Evolutionary conservation across 306 rosid genomes (phyloP).

Genomic region (Cucumis sativus): Cucumber_9930_V3 NC_026655.2:11642001-11642500

Average conservation of each 20-base stretch:
- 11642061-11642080: constrained; percentile 76
- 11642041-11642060: constrained; percentile 71
- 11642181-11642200: not conserved
- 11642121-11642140: not conserved
- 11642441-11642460: too few relatives aligned
- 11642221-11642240: not conserved
- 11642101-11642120: constrained; percentile 27
- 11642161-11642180: not conserved
- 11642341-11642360: too few relatives aligned
- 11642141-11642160: not conserved
- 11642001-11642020: not conserved
- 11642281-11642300: not conserved
- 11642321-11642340: too few relatives aligned
- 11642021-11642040: constrained; percentile 86
- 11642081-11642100: constrained; percentile 65
- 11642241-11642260: not conserved
- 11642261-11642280: not conserved
- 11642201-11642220: not conserved
- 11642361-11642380: too few relatives aligned
- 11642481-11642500: too few relatives aligned
- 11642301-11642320: too few relatives aligned
- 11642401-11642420: too few relatives aligned
- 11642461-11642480: too few relatives aligned
- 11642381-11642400: too few relatives aligned
- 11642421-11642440: too few relatives aligned